Conservation (phyloP, 106 monocot genomes). For the Acanthochlamys bracteata region DNA sequence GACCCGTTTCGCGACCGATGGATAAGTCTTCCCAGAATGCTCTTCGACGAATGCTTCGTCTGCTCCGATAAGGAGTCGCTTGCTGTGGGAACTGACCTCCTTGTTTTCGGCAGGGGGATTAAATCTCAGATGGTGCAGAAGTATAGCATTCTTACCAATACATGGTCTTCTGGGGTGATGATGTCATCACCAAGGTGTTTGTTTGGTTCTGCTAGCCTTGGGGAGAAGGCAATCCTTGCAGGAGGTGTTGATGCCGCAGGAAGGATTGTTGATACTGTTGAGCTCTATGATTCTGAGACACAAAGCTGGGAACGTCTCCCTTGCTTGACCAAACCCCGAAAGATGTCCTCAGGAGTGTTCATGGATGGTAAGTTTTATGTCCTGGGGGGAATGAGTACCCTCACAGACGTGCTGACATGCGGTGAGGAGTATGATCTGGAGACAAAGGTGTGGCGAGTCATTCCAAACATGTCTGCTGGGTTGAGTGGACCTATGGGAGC, state of each 20-base stretch:
- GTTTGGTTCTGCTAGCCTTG: slow-evolving; percentile 71
- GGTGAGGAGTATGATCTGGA: slow-evolving; percentile 82
- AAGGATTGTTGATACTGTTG: slow-evolving; percentile 43
- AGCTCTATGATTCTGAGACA: slow-evolving; percentile 72
- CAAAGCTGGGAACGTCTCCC: slow-evolving; percentile 56
- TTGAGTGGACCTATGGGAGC: slow-evolving; percentile 50
- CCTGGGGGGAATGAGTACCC: slow-evolving; percentile 55
- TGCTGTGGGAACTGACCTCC: slow-evolving; percentile 66
- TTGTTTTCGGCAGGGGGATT: slow-evolving; percentile 63
- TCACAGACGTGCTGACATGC: slow-evolving; percentile 41
- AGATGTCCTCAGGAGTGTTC: slow-evolving; percentile 83
- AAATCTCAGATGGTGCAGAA: slow-evolving; percentile 49
- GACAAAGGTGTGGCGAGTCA: slow-evolving; percentile 42
- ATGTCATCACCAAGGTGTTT: slow-evolving; percentile 66
- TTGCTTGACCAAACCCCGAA: slow-evolving; percentile 56
- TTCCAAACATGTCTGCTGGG: slow-evolving; percentile 64
- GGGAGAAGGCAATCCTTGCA: slow-evolving; percentile 58
- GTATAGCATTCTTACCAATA: slow-evolving; percentile 64
- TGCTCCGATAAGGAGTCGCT: slow-evolving; percentile 73
- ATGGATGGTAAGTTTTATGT: slow-evolving; percentile 86
- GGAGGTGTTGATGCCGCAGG: slow-evolving; percentile 53
- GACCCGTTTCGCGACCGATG: slow-evolving; percentile 49
- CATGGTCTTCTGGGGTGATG: slow-evolving; percentile 57
- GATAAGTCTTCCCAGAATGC: slow-evolving; percentile 57
- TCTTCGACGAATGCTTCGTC: slow-evolving; percentile 56